Percentiles rank a stretch among this genome's conserved stretches.
These are phyloP conservation scores for Brasenia schreberi DNA, from an alignment of 164 flowering plant species.

Conservation along the genomic window DNA sequence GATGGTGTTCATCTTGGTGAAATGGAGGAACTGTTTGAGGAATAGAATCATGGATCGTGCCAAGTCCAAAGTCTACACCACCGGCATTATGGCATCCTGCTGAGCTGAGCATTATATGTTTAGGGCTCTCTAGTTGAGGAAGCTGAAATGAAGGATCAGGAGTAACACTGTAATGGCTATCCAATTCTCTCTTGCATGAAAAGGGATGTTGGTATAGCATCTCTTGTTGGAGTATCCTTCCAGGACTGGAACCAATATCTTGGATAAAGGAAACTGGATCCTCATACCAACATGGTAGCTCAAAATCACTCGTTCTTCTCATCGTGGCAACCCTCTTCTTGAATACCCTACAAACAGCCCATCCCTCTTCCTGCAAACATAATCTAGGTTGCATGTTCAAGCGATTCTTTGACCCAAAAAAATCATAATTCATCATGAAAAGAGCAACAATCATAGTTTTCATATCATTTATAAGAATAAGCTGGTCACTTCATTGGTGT, in stretches of 20 bases:
- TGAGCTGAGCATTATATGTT: slow-evolving; percentile 1
- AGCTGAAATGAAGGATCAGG: slow-evolving; percentile 57
- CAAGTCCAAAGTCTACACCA: background rate
- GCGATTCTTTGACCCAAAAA: background rate
- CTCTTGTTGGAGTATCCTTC: slow-evolving; percentile 22
- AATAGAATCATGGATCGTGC: background rate
- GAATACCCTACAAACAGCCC: slow-evolving; percentile 95
- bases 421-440: background rate
- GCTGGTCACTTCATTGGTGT: background rate
- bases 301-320: slow-evolving; percentile 43
- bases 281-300: slow-evolving; percentile 69
- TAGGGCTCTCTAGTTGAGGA: slow-evolving; percentile 80
- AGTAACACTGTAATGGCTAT: slow-evolving; percentile 33
- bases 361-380: slow-evolving; percentile 67
- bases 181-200: slow-evolving; percentile 68
- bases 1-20: background rate
- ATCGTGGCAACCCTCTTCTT: slow-evolving; percentile 59
- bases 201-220: slow-evolving; percentile 19
- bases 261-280: slow-evolving; percentile 80
- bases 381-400: background rate
- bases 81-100: background rate
- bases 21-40: background rate
- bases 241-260: slow-evolving; percentile 46
- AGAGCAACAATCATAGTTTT: background rate
- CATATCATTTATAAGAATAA: background rate